These are phyloP conservation scores for Phellopilus nigrolimitatus DNA, from an alignment of 1,284 basidiomycete species.

Conservation along the genomic window DNA sequence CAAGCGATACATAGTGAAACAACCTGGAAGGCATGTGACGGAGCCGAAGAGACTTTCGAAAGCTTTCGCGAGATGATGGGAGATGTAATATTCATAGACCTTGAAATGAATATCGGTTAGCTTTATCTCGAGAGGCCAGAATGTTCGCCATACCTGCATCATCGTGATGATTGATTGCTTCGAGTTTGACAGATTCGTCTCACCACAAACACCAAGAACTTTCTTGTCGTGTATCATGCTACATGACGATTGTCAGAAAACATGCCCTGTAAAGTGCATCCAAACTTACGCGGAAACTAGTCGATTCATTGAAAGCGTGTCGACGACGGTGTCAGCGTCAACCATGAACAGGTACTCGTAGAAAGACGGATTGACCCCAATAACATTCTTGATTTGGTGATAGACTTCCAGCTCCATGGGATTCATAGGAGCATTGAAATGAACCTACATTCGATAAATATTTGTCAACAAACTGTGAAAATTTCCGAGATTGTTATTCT, in stretches of 20 bases:
- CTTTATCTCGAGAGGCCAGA: not conserved
- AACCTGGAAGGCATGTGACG: constrained; percentile 96
- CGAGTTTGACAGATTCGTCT: constrained; percentile 85
- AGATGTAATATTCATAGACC: constrained; percentile 98
- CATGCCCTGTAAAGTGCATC: not conserved
- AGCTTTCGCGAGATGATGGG: constrained; percentile 95
- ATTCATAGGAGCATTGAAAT: constrained; percentile 96
- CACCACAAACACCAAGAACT: constrained; percentile 89
- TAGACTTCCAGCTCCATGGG: constrained; percentile 97
- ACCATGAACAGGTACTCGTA: constrained; percentile 98
- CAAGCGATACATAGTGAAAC: constrained; percentile 93
- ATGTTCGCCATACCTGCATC: constrained; percentile 72
- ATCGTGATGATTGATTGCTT: constrained; percentile 95
- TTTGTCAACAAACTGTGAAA: constrained; percentile 8
- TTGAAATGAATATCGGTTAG: constrained; percentile 26
- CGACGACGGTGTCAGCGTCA: constrained; percentile 95
- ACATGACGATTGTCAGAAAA: constrained; percentile 20
- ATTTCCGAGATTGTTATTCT: constrained; percentile 17
- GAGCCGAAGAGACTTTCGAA: constrained; percentile 97
- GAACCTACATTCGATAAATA: constrained; percentile 55
- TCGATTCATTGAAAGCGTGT: constrained; percentile 81
- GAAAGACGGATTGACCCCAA: constrained; percentile 97
- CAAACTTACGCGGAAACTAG: constrained; percentile 81
- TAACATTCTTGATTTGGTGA: constrained; percentile 99
- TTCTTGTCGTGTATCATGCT: constrained; percentile 94